Conservation (phyloP, 192 early-diverging fungal species). For the Chytriomyces confervae region DNA sequence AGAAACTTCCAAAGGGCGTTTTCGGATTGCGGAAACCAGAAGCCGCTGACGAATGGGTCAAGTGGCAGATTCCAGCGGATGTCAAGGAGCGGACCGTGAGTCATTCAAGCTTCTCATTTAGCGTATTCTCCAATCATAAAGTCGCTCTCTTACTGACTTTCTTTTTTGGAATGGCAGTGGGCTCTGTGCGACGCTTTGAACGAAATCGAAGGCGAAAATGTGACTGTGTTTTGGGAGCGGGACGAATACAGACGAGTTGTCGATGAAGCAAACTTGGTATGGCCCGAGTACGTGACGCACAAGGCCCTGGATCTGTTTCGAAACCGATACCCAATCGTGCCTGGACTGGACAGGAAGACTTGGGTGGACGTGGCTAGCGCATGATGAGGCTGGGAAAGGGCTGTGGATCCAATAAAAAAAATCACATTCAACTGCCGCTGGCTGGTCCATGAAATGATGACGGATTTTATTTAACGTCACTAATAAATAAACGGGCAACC, state of each 20-base stretch:
- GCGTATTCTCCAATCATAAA: too few species aligned
- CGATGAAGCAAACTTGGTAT: slow-evolving; percentile 35
- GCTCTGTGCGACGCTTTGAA: slow-evolving; percentile 42
- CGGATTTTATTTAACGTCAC: too few species aligned
- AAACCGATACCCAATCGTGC: slow-evolving; percentile 48
- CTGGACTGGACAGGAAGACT: slow-evolving; percentile 43
- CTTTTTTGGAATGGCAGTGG: slow-evolving; percentile 14
- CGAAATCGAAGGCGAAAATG: not conserved
- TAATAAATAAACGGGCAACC: too few species aligned
- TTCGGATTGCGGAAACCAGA: not conserved
- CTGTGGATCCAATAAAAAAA: too few species aligned
- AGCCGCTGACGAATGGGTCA: slow-evolving; percentile 19
- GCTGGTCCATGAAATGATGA: too few species aligned
- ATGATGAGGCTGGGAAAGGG: too few species aligned
- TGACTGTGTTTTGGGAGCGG: slow-evolving; percentile 51
- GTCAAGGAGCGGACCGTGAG: slow-evolving; percentile 11
- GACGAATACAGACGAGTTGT: slow-evolving; percentile 48
- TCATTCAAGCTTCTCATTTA: too few species aligned
- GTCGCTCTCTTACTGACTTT: too few species aligned
- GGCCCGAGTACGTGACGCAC: slow-evolving; percentile 49
- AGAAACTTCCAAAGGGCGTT: not conserved
- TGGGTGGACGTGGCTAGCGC: not conserved
- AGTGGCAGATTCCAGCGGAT: slow-evolving; percentile 46
- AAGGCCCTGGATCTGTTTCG: slow-evolving; percentile 40
- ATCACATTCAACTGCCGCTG: too few species aligned